phyloP scores from a whole-genome alignment of 2,329 filamentous ascomycete genomes.

The Cytospora mali region DNA sequence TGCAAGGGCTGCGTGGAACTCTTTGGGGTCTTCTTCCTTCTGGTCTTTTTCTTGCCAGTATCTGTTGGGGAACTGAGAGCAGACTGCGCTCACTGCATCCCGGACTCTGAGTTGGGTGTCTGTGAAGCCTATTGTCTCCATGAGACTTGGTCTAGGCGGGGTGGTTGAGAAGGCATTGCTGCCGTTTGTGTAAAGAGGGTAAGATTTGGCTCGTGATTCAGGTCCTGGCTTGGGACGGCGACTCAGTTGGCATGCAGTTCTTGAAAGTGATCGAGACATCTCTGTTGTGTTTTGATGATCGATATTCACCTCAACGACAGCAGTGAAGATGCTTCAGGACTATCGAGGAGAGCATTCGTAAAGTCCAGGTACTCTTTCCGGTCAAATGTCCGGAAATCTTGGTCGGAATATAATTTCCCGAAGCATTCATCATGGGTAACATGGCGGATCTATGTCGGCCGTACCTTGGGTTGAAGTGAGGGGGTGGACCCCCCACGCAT shows the following conservation, averaged over 20 bases:
- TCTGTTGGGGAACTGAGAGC: constrained; percentile 69
- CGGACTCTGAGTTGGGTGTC: constrained; percentile 73
- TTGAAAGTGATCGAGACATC: constrained; percentile 17
- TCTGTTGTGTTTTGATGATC: background rate
- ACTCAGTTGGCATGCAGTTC: constrained; percentile 1
- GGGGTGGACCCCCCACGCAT: background rate
- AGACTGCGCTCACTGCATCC: constrained; percentile 69
- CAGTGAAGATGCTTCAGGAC: background rate
- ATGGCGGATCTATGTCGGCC: background rate
- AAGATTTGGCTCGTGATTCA: too few species aligned
- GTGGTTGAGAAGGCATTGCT: constrained; percentile 44
- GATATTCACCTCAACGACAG: background rate
- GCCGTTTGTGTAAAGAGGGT: constrained; percentile 28
- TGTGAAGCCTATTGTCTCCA: constrained; percentile 74
- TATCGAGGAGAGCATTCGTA: background rate
- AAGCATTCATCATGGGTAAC: background rate
- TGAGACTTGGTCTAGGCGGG: constrained; percentile 46
- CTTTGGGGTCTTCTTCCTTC: constrained; percentile 69
- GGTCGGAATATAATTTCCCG: background rate
- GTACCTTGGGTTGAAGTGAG: background rate
- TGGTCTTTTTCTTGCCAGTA: constrained; percentile 80
- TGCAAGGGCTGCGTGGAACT: constrained; percentile 75
- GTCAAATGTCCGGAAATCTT: background rate
- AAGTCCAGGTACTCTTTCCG: background rate
- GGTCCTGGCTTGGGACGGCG: background rate